Percentiles rank a stretch among this genome's conserved stretches.
phyloP scores from a whole-genome alignment of 2,329 filamentous ascomycete genomes.

The Graphilbum ipis-grandicollis region DNA sequence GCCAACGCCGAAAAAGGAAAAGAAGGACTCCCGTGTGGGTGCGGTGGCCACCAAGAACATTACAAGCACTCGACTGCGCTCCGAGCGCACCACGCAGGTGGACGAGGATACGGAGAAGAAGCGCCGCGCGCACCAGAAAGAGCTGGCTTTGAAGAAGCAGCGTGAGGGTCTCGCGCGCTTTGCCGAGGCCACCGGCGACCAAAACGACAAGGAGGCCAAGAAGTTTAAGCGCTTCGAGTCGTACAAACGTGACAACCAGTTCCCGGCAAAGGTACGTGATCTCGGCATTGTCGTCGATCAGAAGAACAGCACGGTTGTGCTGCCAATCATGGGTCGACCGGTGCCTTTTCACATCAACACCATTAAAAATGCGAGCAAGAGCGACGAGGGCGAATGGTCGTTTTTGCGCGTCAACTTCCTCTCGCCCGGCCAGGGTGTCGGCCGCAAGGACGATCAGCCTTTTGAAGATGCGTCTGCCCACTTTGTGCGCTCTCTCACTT shows the following conservation, averaged over 20 bases:
- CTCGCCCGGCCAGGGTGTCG: conserved; percentile 91
- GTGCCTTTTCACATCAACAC: conserved; percentile 96
- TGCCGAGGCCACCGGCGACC: conserved; percentile 64
- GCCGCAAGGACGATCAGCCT: conserved; percentile 89
- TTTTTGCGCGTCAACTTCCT: conserved; percentile 95
- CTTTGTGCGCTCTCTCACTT: conserved; percentile 88
- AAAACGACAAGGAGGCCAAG: conserved; percentile 87
- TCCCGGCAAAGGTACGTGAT: conserved; percentile 68
- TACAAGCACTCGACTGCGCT: conserved; percentile 79
- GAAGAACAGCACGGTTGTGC: conserved; percentile 77
- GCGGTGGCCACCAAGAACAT: conserved; percentile 91
- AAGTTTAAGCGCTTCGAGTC: conserved; percentile 99
- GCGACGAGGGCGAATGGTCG: conserved; percentile 83
- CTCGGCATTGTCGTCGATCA: conserved; percentile 78
- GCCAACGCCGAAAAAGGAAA: conserved; percentile 76
- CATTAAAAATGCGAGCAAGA: conserved; percentile 98
- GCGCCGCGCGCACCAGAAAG: conserved; percentile 82
- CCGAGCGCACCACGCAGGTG: conserved; percentile 71
- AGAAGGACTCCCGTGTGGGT: conserved; percentile 66
- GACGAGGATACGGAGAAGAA: conserved; percentile 81
- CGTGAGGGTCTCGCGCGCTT: conserved; percentile 74
- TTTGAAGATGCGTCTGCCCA: conserved; percentile 94
- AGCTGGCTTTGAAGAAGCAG: conserved; percentile 73
- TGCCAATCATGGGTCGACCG: conserved; percentile 92
- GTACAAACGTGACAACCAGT: conserved; percentile 93